Evolutionary conservation across 495 filamentous ascomycete genomes (phyloP), one percentile per base, ranked within the genome.

Genomic region (Lasiosphaeria ovina): DNA sequence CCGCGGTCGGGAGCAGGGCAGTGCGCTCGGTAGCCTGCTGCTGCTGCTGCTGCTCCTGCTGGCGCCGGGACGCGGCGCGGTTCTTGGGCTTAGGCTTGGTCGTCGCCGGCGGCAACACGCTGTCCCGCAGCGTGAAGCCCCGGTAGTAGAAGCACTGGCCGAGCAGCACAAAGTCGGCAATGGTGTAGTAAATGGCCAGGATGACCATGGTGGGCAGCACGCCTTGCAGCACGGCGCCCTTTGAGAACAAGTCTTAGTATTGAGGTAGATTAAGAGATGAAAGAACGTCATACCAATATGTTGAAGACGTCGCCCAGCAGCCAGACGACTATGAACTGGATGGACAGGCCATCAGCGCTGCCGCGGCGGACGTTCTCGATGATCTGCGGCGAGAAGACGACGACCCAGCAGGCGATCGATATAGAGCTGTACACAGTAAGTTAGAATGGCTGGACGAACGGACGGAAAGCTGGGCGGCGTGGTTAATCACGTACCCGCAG

Each of bases 301-400:
- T 98, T 98, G 79, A 97, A 98, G 47, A 98, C 84, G 87, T 98
- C 94, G 17, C 94, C 94, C 5, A 87, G 79, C 4, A 96, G 80
- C 94, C 94, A 98, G 60, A 95, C 82, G 51, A 92, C 81, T 64
- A 98, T 83, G 74, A 98, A 98, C 34, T 89, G 83, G 54, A 98
- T 82, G 0, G 91, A 96, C 0, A 98, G 82, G 5, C 91, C 94
- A 69, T 97, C 90, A 49, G 93, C 91, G 36, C 90, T 94, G 62
- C 84, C 77, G 40, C 94, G 86, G 55, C 86, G 87, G 75, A 97
- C 97, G 68, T 97, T 97, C 69, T 96, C 92, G 65, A 97, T 83
- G 64, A 98, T 98, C 61, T 98, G 94, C 8, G 94, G 94, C 0
- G 93, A 92, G 78, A 96, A 98, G 42, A 98, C 94, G 34, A 97